Conservation (phyloP, 2,329 filamentous ascomycete genomes). For the Penicillium capsulatum region DNA sequence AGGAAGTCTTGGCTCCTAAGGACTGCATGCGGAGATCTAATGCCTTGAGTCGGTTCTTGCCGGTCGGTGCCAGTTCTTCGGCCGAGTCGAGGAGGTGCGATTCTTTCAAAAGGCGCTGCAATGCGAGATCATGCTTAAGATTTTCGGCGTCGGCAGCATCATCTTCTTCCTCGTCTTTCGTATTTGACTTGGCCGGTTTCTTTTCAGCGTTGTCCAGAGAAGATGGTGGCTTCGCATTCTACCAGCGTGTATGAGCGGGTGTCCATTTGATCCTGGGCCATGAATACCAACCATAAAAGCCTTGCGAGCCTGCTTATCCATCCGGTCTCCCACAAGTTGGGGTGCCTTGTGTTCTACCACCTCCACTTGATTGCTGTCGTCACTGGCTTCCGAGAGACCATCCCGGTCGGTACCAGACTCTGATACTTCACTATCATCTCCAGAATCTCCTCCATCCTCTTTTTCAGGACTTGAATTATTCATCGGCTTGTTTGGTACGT, state of each 20-base stretch:
- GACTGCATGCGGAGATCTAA: slow-evolving; percentile 78
- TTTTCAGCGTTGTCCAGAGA: slow-evolving; percentile 16
- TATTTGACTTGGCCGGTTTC: slow-evolving; percentile 21
- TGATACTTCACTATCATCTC: slow-evolving; percentile 23
- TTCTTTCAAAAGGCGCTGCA: slow-evolving; percentile 85
- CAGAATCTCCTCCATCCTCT: slow-evolving; percentile 18
- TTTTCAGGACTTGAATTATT: slow-evolving; percentile 22
- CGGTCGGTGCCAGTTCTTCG: slow-evolving; percentile 54
- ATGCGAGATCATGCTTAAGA: slow-evolving; percentile 84
- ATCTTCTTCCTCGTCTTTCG: slow-evolving; percentile 52
- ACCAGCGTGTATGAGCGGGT: not conserved
- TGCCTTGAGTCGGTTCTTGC: slow-evolving; percentile 73
- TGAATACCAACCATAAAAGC: slow-evolving; percentile 64
- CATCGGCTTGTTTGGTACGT: slow-evolving; percentile 23
- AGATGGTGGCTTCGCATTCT: slow-evolving; percentile 48
- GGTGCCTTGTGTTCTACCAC: slow-evolving; percentile 60
- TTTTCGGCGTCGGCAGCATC: slow-evolving; percentile 52
- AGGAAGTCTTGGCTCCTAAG: slow-evolving; percentile 70
- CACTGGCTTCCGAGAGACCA: slow-evolving; percentile 56
- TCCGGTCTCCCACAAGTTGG: slow-evolving; percentile 39
- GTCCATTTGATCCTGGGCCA: not conserved
- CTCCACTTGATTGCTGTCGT: slow-evolving; percentile 47
- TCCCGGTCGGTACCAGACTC: slow-evolving; percentile 55
- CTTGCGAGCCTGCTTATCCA: slow-evolving; percentile 68
- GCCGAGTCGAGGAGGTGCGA: slow-evolving; percentile 75